Base-by-base conservation (phyloP, 208 protist species). In the Naegleria gruberi region DNA sequence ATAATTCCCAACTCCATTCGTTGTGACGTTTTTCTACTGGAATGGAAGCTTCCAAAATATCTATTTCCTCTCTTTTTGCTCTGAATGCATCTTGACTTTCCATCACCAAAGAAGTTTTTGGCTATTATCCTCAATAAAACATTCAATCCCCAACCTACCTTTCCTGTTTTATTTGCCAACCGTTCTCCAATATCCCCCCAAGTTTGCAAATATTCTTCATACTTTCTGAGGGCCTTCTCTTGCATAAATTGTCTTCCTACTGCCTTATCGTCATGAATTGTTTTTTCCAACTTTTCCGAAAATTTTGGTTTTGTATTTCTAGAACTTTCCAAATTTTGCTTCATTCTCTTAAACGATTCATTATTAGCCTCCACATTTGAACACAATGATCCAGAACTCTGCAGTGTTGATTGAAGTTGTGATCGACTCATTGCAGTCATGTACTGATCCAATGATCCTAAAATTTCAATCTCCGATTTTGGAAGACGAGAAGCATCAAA, bases 51-150 rank as follows among this genome's bases (percentile, higher is more conserved):
- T 86, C 55, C 0, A 91, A 34, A 40, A 46, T 34, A 65, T 90
- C 90, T 23, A 91, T 17, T 88, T 91, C 90, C 34, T 91, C 90
- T 47, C 15, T 7, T 81, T 43, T 90, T 40, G 37, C 0, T 83
- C 90, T 87, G n/a, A 40, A 87, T 45, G 8, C 44, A 23, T 55
- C 30, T 40, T 23, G n/a, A 55, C 83, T 87, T 55, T 87, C 83
- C 83, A 87, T 87, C 5, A 87, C 15, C 30, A 87, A 41, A 44
- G 26, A 10, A 40, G 42, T 44, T 23, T 65, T 65, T 10, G 51
- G 51, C 51, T 65, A 55, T 55, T 15, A 5, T 19, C 15, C 8
- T 10, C 15, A 65, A 65, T 65, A 19, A 65, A 65, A 19, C 4
- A 65, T 30, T 65, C 4, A 65, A 65, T 30, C 30, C 2, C 15